These are phyloP conservation scores for Lyophyllum semitale DNA, from an alignment of 768 basidiomycete species.

Conservation along the genomic window DNA sequence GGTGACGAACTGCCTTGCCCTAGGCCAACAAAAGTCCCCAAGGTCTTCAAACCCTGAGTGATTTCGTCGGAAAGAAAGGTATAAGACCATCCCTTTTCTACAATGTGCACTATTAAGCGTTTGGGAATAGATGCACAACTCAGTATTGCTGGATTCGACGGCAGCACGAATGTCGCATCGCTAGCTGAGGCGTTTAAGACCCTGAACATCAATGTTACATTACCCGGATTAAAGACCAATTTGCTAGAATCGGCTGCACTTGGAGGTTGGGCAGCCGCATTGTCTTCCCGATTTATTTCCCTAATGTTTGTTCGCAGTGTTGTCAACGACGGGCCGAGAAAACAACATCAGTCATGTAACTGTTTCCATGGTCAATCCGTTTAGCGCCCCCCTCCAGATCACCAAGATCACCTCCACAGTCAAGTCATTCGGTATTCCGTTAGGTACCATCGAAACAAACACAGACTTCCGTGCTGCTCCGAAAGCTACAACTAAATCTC, in stretches of 20 bases:
- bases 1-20: slow-evolving; percentile 5
- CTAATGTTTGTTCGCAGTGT: slow-evolving; percentile 38
- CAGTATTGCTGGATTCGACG: slow-evolving; percentile 56
- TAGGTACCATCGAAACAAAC: slow-evolving; percentile 60
- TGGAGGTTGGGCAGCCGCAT: slow-evolving; percentile 45
- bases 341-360: slow-evolving; percentile 69
- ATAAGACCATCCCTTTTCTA: background rate
- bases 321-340: slow-evolving; percentile 60
- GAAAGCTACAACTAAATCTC: slow-evolving; percentile 57
- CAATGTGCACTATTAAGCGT: background rate
- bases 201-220: slow-evolving; percentile 52
- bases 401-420: slow-evolving; percentile 63
- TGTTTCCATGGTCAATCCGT: slow-evolving; percentile 67
- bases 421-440: slow-evolving; percentile 56
- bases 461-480: slow-evolving; percentile 54
- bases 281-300: background rate
- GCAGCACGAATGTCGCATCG: slow-evolving; percentile 61
- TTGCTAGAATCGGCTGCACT: slow-evolving; percentile 60
- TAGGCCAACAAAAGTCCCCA: slow-evolving; percentile 63
- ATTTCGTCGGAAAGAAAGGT: slow-evolving; percentile 68
- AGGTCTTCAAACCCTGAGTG: slow-evolving; percentile 62
- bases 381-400: slow-evolving; percentile 59
- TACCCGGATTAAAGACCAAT: slow-evolving; percentile 62
- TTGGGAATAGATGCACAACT: slow-evolving; percentile 50
- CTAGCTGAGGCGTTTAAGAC: slow-evolving; percentile 62